These are phyloP conservation scores for Glebionis coronaria DNA, from an alignment of 129 eudicot species.

Conservation along the genomic window DNA sequence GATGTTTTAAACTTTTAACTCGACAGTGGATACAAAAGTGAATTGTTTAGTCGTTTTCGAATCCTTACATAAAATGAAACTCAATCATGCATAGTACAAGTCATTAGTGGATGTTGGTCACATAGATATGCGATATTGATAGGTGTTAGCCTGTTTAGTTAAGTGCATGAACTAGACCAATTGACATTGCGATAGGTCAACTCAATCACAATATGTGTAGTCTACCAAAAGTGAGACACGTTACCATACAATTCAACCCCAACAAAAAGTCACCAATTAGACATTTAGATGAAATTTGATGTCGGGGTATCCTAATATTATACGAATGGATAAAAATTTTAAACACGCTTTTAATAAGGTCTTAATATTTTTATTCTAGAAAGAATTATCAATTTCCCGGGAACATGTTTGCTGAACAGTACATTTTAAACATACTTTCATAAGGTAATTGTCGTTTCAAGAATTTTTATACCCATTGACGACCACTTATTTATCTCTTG, in stretches of 20 bases:
- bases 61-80: background rate
- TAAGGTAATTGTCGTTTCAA: no score
- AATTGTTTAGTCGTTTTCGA: background rate
- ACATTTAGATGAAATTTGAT: constrained; percentile 10
- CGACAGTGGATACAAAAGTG: background rate
- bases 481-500: no score
- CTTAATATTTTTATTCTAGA: background rate
- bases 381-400: background rate
- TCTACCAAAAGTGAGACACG: constrained; percentile 33
- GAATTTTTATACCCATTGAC: no score
- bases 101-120: background rate
- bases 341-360: background rate
- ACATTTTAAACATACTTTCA: background rate
- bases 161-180: constrained; percentile 30
- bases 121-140: background rate
- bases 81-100: background rate
- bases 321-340: background rate
- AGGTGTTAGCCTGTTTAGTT: constrained; percentile 4
- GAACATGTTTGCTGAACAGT: background rate
- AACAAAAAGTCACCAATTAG: constrained; percentile 14
- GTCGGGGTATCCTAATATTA: background rate
- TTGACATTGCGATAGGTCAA: constrained; percentile 11
- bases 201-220: constrained; percentile 17
- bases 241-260: constrained; percentile 11
- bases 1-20: background rate